Evolutionary conservation across 176 grass and related monocot genomes (phyloP), one percentile per base, ranked within the genome.

Genomic region (Calamus simplicifolius): DNA sequence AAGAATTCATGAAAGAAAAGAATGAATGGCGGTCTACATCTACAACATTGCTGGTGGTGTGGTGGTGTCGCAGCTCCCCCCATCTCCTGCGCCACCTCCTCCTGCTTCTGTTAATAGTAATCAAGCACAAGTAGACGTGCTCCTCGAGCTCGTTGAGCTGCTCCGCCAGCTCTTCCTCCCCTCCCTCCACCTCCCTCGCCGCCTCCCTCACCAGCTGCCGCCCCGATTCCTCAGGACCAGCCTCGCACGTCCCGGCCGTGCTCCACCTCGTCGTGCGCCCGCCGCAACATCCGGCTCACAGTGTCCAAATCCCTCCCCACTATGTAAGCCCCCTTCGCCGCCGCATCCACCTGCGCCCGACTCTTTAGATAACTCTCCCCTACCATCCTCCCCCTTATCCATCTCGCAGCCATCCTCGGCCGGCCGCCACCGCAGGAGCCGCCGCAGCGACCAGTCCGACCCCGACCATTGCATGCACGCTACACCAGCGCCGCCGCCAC

Each of bases 231-330:
- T 54, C 54, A 85, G 50, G 23, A 66, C 84, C 64, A 97, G 90
- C 58, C 66, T 65, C 12, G 78, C 83, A 97, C 79, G 55, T 85
- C 67, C n/a, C 84, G 78, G 3, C 78, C 87, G 69, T 97, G 92
- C 74, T 97, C 87, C 27, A 91, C 74, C 84, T 97, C 87, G 56
- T 88, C 84, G 57, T 85, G 84, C 57, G 81, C 81, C 29, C 92
- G 83, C 58, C 74, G 58, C 65, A 90, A 75, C 87, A 96, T 85
- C 12, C 87, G 77, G 67, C 80, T 90, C 48, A 96, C 69, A 31
- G 87, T 96, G 71, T 96, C 92, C 19, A 96, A 67, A 56, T 96
- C 83, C 8, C 87, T 73, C 53, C 76, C 86, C 14, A 96, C 80
- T 48, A 87, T 96, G 63, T 90, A 96, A 7, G 80, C 91, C 2